phyloP scores from a whole-genome alignment of 345 rosid species.

The Iberis pinnata region DNA sequence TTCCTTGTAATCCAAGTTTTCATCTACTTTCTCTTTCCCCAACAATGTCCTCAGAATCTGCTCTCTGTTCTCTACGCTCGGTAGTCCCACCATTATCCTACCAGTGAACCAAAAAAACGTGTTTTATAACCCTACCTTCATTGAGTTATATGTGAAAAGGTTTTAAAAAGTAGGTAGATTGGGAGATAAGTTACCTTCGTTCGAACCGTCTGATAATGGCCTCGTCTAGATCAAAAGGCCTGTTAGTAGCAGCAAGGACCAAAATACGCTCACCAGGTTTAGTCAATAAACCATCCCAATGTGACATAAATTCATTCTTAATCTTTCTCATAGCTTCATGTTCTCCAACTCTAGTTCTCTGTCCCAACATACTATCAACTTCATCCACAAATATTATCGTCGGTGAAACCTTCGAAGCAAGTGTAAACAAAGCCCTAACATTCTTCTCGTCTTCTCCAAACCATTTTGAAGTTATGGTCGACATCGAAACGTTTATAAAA shows the following conservation, averaged over 20 bases:
- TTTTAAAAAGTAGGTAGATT: neutral
- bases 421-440: slow-evolving; percentile 79
- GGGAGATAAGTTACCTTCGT: slow-evolving; percentile 45
- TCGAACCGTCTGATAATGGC: slow-evolving; percentile 92
- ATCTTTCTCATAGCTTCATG: slow-evolving; percentile 89
- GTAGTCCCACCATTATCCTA: slow-evolving; percentile 82
- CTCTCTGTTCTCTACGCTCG: slow-evolving; percentile 61
- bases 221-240: slow-evolving; percentile 95
- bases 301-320: slow-evolving; percentile 82
- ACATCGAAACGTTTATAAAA: slow-evolving; percentile 94
- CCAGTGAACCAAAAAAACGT: neutral
- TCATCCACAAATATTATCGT: slow-evolving; percentile 91
- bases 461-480: slow-evolving; percentile 95
- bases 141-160: too few relatives aligned
- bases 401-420: slow-evolving; percentile 88
- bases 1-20: slow-evolving; percentile 61
- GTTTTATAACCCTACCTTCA: too few relatives aligned
- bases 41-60: slow-evolving; percentile 57
- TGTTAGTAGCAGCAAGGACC: slow-evolving; percentile 93
- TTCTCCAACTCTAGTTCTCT: slow-evolving; percentile 83
- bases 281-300: slow-evolving; percentile 87
- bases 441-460: slow-evolving; percentile 98
- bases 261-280: slow-evolving; percentile 73
- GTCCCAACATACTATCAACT: slow-evolving; percentile 99
- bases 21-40: slow-evolving; percentile 60